phyloP scores from a whole-genome alignment of 2,329 filamentous ascomycete genomes.

The Ceratocystiopsis minuta region DNA sequence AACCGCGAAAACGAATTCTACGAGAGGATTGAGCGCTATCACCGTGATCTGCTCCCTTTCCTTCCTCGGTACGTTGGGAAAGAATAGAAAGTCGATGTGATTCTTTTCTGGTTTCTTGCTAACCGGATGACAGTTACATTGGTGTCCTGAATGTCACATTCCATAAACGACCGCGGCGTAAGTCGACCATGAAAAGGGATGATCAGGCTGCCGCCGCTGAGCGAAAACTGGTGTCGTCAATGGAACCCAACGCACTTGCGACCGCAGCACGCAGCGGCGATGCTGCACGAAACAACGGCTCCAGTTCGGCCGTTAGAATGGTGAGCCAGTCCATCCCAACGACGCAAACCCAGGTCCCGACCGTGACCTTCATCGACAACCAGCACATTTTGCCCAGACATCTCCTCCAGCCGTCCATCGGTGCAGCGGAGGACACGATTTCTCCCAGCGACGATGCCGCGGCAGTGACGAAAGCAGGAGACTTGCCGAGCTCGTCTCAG shows the following conservation, averaged over 20 bases:
- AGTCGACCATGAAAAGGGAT: slow-evolving; percentile 34
- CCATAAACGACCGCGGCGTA: slow-evolving; percentile 59
- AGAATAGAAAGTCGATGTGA: no score
- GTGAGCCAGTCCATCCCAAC: slow-evolving; percentile 62
- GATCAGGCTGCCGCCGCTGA: slow-evolving; percentile 18
- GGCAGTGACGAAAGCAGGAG: background rate
- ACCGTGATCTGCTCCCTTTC: slow-evolving; percentile 79
- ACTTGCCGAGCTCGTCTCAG: no score
- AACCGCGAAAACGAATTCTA: slow-evolving; percentile 98
- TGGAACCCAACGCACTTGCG: no score
- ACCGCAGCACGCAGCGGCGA: background rate
- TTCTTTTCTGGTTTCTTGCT: slow-evolving; percentile 4
- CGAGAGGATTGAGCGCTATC: slow-evolving; percentile 79
- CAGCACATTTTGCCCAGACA: slow-evolving; percentile 79
- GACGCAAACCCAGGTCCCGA: slow-evolving; percentile 49
- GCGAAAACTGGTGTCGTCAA: slow-evolving; percentile 5
- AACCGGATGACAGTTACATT: slow-evolving; percentile 51
- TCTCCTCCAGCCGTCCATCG: slow-evolving; percentile 46
- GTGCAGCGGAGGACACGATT: background rate
- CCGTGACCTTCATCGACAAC: slow-evolving; percentile 88
- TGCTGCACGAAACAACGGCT: background rate
- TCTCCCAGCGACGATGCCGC: no score
- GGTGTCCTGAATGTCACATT: slow-evolving; percentile 94
- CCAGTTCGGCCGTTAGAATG: slow-evolving; percentile 18
- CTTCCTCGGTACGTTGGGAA: slow-evolving; percentile 49